Conservation (phyloP, 2,329 filamentous ascomycete species). For the Nothophoma quercina region DNA sequence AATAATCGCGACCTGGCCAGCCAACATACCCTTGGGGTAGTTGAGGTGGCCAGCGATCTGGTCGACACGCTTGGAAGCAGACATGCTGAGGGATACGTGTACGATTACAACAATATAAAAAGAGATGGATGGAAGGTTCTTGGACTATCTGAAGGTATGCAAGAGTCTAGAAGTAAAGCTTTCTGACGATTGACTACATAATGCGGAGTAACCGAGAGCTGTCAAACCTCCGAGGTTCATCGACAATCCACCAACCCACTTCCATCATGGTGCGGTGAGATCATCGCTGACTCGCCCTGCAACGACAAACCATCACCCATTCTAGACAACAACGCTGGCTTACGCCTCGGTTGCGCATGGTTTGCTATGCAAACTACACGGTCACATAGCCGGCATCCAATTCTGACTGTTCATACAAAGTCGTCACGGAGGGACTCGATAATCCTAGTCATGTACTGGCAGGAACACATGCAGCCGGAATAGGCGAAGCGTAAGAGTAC, state of each 20-base stretch:
- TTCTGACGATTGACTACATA: neutral
- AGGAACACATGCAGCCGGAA: too few relatives aligned
- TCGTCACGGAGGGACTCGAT: too few relatives aligned
- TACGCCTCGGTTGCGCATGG: too few relatives aligned
- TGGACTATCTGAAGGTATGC: neutral
- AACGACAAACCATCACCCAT: neutral
- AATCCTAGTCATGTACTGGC: too few relatives aligned
- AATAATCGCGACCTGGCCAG: slow-evolving; percentile 84
- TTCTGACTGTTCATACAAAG: too few relatives aligned
- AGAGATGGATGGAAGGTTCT: neutral
- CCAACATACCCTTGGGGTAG: slow-evolving; percentile 80
- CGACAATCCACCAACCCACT: neutral
- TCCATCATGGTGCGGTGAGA: neutral
- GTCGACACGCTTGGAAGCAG: slow-evolving; percentile 59
- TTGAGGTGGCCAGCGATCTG: slow-evolving; percentile 83
- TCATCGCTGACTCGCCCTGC: neutral
- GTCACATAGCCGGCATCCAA: too few relatives aligned
- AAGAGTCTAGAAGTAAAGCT: neutral
- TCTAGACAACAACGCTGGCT: too few relatives aligned
- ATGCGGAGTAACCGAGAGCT: slow-evolving; percentile 16
- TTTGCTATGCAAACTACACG: too few relatives aligned
- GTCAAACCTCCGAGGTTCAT: slow-evolving; percentile 2
- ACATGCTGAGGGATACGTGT: slow-evolving; percentile 7
- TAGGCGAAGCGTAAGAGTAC: too few relatives aligned
- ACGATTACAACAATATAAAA: neutral